Base-by-base conservation (phyloP, 1,139 yeast genomes). In the Saccharomyces hybrid region DNA sequence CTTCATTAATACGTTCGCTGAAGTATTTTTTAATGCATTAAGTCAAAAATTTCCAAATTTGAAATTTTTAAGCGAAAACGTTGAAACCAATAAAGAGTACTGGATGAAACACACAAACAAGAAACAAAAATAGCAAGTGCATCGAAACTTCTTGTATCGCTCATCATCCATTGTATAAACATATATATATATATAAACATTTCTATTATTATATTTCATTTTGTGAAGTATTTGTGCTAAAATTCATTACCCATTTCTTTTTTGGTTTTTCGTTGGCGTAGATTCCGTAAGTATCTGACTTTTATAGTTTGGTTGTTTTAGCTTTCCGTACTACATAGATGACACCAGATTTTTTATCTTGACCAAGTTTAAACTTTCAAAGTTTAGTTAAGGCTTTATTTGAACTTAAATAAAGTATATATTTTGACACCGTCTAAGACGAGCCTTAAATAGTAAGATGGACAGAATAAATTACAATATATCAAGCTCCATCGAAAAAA, bases 1-100 rank as follows among this genome's bases (percentile, higher is more conserved):
- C 66, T 91, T 91, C 75, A 89, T 90, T 57, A 78, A 81, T 64
- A 81, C 88, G 24, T 90, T 87, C 77, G 97, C 96, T 8, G 82
- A 78, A 60, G 84, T 83, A 53, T 80, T 89, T 66, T 91, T 90
- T 71, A 73, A 74, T 53, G 84, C 82, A 62, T 80, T 89, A 34
- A 78, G 81, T 27, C 76, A 76, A 46, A 75, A 78, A 31, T 75
- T 85, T 53, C 86, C 88, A 1, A 80, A 79, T 55, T 72, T 86
- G 59, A 68, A 71, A 52, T 86, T 78, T 64, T 74, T 88, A 46
- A 61, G 66, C 6, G 69, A 71, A 3, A 73, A 75, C 49, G 67
- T 79, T 12, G 55, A 62, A 14, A 60, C 68, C 21, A 79, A 79
- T 61, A 69, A 71, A 52, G 56, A 56, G 5, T 78, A 68, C 59